Evolutionary conservation across 441 rosid species (phyloP).

Genomic region (Rhodomyrtus psidioides): DNA sequence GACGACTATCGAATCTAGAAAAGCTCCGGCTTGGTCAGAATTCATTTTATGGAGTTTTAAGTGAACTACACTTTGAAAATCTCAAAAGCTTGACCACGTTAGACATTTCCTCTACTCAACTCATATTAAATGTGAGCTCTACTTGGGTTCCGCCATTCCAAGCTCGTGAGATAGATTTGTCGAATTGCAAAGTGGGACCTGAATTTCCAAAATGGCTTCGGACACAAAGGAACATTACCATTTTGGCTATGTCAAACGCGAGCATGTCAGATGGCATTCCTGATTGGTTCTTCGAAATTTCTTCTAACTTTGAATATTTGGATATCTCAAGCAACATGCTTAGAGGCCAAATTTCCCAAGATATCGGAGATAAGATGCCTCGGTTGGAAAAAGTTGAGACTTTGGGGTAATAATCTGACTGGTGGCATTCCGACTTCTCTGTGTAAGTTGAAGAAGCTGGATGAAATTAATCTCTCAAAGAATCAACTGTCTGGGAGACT

Average conservation of each 20-base stretch:
- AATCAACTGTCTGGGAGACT: slow-evolving; percentile 38
- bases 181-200: not conserved
- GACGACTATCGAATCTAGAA: not conserved
- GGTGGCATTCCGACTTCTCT: slow-evolving; percentile 39
- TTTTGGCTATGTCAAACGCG: not conserved
- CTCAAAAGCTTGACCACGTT: rapidly evolving
- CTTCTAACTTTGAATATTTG: not conserved
- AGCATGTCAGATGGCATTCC: not conserved
- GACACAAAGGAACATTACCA: not conserved
- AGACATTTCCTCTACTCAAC: not conserved
- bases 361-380: slow-evolving; percentile 42
- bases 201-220: not conserved
- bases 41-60: not conserved
- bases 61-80: not conserved
- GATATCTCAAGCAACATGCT: not conserved
- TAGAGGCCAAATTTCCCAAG: slow-evolving; percentile 10
- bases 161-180: not conserved
- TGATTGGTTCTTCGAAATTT: not conserved
- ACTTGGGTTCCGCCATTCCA: not conserved
- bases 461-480: slow-evolving; percentile 32
- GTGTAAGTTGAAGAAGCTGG: slow-evolving; percentile 26
- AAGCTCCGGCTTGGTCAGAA: rapidly evolving
- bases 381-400: slow-evolving; percentile 23
- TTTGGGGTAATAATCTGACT: slow-evolving; percentile 32
- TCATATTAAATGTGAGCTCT: not conserved